Conservation (phyloP, 108 stramenopile genomes). For the Skeletonema marinoi region DNA sequence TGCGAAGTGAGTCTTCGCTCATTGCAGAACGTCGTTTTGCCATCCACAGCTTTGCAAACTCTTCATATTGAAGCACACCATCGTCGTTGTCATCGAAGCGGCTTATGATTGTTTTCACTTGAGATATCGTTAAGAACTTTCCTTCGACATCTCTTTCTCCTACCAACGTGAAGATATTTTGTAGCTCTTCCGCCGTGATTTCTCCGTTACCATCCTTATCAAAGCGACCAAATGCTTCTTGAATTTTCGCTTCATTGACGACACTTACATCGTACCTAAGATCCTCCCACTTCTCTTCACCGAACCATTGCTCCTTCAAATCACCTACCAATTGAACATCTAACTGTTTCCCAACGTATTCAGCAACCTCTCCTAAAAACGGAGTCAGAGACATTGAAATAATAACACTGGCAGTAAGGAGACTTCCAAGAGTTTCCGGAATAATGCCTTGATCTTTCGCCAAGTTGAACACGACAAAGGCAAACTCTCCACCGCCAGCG, state of each 20-base stretch:
- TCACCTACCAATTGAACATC: slow-evolving; percentile 45
- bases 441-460: slow-evolving; percentile 70
- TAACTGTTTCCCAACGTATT: slow-evolving; percentile 53
- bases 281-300: slow-evolving; percentile 42
- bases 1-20: slow-evolving; percentile 42
- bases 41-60: slow-evolving; percentile 52
- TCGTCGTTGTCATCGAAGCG: slow-evolving; percentile 50
- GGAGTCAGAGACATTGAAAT: slow-evolving; percentile 85
- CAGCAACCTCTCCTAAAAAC: slow-evolving; percentile 63
- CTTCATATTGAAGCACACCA: slow-evolving; percentile 50
- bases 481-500: slow-evolving; percentile 77
- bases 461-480: slow-evolving; percentile 76
- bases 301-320: slow-evolving; percentile 24
- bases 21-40: slow-evolving; percentile 50
- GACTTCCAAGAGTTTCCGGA: slow-evolving; percentile 46
- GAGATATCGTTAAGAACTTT: slow-evolving; percentile 51
- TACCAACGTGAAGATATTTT: slow-evolving; percentile 41
- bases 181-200: slow-evolving; percentile 53
- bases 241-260: slow-evolving; percentile 51
- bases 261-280: slow-evolving; percentile 57
- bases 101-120: slow-evolving; percentile 43
- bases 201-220: slow-evolving; percentile 71
- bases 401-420: slow-evolving; percentile 73
- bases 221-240: slow-evolving; percentile 66
- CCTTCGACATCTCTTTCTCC: slow-evolving; percentile 58